Conservation (phyloP, 768 basidiomycete genomes). For the Macrocybe gigantea region DNA sequence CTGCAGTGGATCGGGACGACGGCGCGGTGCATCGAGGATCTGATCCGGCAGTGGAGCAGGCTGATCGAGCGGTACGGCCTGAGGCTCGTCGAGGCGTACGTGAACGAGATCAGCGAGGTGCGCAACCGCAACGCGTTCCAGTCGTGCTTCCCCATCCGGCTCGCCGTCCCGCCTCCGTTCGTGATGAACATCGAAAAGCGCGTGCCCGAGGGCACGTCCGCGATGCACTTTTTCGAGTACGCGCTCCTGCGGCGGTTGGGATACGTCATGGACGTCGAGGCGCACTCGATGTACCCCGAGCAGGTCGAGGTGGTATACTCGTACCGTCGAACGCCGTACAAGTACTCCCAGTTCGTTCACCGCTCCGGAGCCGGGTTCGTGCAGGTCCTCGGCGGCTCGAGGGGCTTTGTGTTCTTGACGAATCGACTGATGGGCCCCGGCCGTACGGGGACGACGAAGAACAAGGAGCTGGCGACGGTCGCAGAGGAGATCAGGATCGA, state of each 20-base stretch:
- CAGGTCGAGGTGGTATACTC: constrained; percentile 84
- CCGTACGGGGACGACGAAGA: constrained; percentile 51
- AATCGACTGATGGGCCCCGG: constrained; percentile 79
- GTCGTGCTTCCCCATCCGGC: constrained; percentile 77
- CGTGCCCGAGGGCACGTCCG: constrained; percentile 61
- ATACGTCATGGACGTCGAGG: constrained; percentile 84
- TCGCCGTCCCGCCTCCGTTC: constrained; percentile 71
- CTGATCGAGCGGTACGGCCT: constrained; percentile 86
- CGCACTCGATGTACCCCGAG: constrained; percentile 68
- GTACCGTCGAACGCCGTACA: constrained; percentile 74
- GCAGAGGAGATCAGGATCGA: constrained; percentile 59
- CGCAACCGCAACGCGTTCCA: constrained; percentile 86
- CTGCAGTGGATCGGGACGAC: constrained; percentile 96
- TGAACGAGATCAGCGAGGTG: constrained; percentile 87
- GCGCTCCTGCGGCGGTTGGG: constrained; percentile 70
- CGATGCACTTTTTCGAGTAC: constrained; percentile 75
- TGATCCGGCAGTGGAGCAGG: constrained; percentile 74
- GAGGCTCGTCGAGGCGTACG: constrained; percentile 89
- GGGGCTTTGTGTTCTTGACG: constrained; percentile 85
- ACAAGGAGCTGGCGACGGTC: constrained; percentile 48
- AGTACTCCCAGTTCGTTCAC: constrained; percentile 90
- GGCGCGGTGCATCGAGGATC: constrained; percentile 85
- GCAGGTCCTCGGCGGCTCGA: constrained; percentile 72
- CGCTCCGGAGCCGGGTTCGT: constrained; percentile 86
- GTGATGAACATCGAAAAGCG: constrained; percentile 62